Evolutionary conservation across 73 alveolate genomes (phyloP).

Genomic region (Durusdinium trenchii): DNA sequence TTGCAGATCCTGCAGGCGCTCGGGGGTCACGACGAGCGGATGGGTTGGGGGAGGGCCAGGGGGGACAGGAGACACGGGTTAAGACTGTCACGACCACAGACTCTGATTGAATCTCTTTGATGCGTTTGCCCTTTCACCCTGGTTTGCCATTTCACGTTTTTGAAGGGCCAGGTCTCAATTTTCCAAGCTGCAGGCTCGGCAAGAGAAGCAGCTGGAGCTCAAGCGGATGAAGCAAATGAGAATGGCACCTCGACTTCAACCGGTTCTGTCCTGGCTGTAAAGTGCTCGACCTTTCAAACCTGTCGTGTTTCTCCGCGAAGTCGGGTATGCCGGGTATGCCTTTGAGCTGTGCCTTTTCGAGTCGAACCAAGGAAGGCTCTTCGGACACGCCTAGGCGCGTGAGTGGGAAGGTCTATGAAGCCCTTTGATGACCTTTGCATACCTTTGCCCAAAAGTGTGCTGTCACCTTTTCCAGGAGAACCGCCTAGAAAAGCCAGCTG

Average conservation of each 20-base stretch:
- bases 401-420: background rate
- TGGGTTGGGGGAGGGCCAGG: no score
- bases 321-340: no score
- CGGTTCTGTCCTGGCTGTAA: background rate
- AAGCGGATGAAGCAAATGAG: slow-evolving; percentile 58
- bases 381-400: slow-evolving; percentile 20
- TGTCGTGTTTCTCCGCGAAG: background rate
- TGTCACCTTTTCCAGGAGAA: no score
- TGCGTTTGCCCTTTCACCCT: background rate
- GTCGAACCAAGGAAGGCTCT: slow-evolving; percentile 15
- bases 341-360: background rate
- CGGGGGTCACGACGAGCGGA: no score
- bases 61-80: no score
- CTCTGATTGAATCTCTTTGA: no score
- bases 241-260: slow-evolving; percentile 9
- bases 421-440: no score
- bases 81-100: no score
- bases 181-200: slow-evolving; percentile 21
- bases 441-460: no score
- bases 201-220: slow-evolving; percentile 75
- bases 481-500: no score
- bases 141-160: background rate
- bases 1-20: slow-evolving; percentile 73
- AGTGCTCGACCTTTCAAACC: background rate
- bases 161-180: background rate